Evolutionary conservation across 768 basidiomycete species (phyloP), one percentile per base, ranked within the genome.

Genomic region (Auricularia heimuer): DNA sequence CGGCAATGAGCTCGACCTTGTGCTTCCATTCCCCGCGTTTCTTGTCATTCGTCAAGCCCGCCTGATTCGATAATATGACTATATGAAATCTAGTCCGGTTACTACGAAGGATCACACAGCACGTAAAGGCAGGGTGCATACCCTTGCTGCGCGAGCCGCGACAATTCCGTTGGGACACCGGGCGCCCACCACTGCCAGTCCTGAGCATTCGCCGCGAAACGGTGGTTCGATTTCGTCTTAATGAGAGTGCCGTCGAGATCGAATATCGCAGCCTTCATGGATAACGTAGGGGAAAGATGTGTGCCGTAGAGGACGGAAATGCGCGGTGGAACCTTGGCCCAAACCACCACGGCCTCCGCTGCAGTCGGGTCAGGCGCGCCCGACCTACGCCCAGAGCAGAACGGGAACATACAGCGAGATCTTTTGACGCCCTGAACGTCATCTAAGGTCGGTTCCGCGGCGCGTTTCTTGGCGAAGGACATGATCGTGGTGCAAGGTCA

Each of bases 161-260:
- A 81, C 68, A 98, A 72, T 72, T 84, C 88, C 6, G 73, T 70
- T 2, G 87, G 86, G 4, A 97, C 84, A 16, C 70, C 71, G 0
- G 80, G 70, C 67, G 83, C 76, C 92, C 92, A 94, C 90, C 92
- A 92, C 64, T 83, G 75, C 83, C 87, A 89, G 65, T 80, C 82
- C 1, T 73, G 70, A 36, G 73, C 73, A 35, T 71, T 72, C 24
- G 60, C 67, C 7, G 56, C 24, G 24, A 60, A 60, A 18, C 16
- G 14, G 6, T 10, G 7, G 6, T 75, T 76, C 16, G 73, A 75
- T 42, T 67, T 65, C 0, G 80, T 73, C 64, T 74, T 72, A 72
- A 97, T 93, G 66, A 95, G 69, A 0, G 92, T 94, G 2, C 90
- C 92, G 71, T 97, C 94, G 29, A 97, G 77, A 73, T 97, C 94